Conservation (phyloP, 371 early-diverging fungal genomes). For the Actinomortierella ambigua region DNA sequence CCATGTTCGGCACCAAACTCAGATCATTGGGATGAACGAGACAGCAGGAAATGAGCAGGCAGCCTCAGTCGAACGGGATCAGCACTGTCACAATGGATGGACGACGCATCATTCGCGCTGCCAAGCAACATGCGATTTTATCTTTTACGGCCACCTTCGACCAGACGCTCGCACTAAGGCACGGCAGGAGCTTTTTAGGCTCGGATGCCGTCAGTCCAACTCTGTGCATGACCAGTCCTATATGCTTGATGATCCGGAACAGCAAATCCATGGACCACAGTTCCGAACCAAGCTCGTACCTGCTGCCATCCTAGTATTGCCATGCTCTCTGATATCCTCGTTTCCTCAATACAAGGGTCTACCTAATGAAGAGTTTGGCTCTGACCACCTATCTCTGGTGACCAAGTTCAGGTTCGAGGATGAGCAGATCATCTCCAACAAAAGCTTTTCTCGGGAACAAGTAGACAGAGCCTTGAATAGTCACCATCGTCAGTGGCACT, state of each 20-base stretch:
- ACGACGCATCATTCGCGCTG: conserved; percentile 18
- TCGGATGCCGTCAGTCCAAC: not conserved
- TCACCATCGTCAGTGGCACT: too few relatives aligned
- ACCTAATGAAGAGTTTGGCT: conserved; percentile 21
- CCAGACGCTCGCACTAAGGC: not conserved
- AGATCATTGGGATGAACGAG: not conserved
- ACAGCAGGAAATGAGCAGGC: not conserved
- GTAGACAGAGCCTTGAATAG: too few relatives aligned
- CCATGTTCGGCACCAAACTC: not conserved
- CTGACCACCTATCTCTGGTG: conserved; percentile 36
- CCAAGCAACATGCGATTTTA: conserved; percentile 25
- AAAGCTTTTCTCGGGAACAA: too few relatives aligned
- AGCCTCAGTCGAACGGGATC: not conserved
- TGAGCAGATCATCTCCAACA: not conserved
- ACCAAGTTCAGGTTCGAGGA: conserved; percentile 21
- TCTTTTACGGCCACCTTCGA: conserved; percentile 29
- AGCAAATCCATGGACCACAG: too few relatives aligned
- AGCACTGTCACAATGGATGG: conserved; percentile 8
- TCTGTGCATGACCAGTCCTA: too few relatives aligned
- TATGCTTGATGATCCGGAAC: too few relatives aligned
- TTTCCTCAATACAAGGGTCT: conserved; percentile 1
- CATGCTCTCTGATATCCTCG: conserved; percentile 7
- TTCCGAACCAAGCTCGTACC: conserved; percentile 6
- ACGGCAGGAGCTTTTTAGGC: not conserved
- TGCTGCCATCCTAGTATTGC: conserved; percentile 17